Percentiles rank a stretch among this genome's conserved stretches.
These are phyloP conservation scores for Aspergillus flavus DNA, from an alignment of 2,329 filamentous ascomycete species.

Conservation along the genomic window DNA sequence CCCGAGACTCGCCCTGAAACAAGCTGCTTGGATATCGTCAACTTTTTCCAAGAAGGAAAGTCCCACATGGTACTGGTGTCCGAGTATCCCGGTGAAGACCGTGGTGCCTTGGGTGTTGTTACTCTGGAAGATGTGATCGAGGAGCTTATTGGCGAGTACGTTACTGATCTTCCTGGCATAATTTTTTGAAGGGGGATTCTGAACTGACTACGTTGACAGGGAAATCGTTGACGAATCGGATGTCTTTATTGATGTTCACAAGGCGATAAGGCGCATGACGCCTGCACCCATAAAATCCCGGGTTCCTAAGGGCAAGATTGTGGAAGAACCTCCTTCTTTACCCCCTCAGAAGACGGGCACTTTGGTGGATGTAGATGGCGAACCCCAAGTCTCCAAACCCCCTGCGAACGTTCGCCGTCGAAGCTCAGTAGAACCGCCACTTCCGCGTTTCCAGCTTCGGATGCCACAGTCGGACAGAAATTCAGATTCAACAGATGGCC, in stretches of 20 bases:
- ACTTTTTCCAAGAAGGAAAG: conserved; percentile 99
- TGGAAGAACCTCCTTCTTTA: conserved; percentile 49
- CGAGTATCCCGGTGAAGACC: conserved; percentile 83
- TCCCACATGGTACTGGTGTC: conserved; percentile 98
- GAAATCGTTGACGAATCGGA: conserved; percentile 99
- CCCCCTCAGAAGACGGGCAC: conserved; percentile 36
- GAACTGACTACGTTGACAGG: conserved; percentile 50
- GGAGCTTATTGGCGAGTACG: conserved; percentile 94
- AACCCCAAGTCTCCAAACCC: conserved; percentile 30
- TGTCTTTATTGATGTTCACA: conserved; percentile 97
- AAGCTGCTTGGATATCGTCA: conserved; percentile 96
- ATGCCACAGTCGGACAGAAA: conserved; percentile 35
- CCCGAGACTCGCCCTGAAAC: conserved; percentile 95
- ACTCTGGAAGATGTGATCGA: conserved; percentile 98
- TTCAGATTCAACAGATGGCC: conserved; percentile 28
- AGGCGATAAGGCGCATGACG: conserved; percentile 86
- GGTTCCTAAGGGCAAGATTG: conserved; percentile 59
- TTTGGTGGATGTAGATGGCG: conserved; percentile 52
- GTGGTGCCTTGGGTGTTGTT: conserved; percentile 88
- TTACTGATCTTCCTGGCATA: conserved; percentile 25
- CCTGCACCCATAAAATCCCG: conserved; percentile 76
- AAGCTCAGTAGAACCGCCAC: conserved; percentile 39
- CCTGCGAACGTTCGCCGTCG: conserved; percentile 29
- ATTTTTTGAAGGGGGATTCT: no score
- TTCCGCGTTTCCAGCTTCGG: conserved; percentile 44